Evolutionary conservation across 805 yeast species (phyloP).

Genomic region (Hanseniaspora occidentalis): DNA sequence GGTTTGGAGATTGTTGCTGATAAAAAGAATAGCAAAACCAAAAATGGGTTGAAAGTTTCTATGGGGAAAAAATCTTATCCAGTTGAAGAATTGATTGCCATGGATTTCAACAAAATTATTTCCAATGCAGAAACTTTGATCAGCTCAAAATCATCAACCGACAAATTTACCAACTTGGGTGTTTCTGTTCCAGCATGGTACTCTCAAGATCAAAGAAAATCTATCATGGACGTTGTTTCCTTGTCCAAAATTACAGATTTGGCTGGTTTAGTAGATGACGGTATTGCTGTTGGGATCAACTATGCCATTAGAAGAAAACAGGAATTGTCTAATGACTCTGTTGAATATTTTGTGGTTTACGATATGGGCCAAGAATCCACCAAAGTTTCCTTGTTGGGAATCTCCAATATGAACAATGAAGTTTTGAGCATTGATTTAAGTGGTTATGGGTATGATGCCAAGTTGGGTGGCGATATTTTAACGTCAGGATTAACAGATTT

Average conservation of each 20-base stretch:
- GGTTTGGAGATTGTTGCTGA: slow-evolving; percentile 36
- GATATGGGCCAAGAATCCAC: slow-evolving; percentile 94
- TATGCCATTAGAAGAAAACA: slow-evolving; percentile 40
- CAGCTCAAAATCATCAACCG: slow-evolving; percentile 3
- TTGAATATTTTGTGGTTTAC: slow-evolving; percentile 56
- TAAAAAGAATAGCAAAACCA: slow-evolving; percentile 7
- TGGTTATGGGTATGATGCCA: slow-evolving; percentile 57
- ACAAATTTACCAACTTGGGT: slow-evolving; percentile 47
- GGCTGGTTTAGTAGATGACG: slow-evolving; percentile 67
- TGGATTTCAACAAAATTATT: slow-evolving; percentile 60
- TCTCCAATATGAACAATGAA: slow-evolving; percentile 40
- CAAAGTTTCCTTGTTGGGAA: slow-evolving; percentile 54
- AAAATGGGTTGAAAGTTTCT: slow-evolving; percentile 46
- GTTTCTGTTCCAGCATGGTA: slow-evolving; percentile 70
- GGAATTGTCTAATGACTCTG: slow-evolving; percentile 29
- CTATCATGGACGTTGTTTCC: slow-evolving; percentile 59
- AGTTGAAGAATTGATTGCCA: slow-evolving; percentile 74
- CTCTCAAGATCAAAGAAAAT: slow-evolving; percentile 49
- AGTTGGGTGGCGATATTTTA: slow-evolving; percentile 64
- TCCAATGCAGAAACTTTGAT: slow-evolving; percentile 39
- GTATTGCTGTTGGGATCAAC: slow-evolving; percentile 80
- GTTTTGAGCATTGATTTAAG: slow-evolving; percentile 44
- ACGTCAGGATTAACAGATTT: slow-evolving; percentile 54
- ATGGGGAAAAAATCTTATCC: slow-evolving; percentile 38
- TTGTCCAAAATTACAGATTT: slow-evolving; percentile 55